Conservation (phyloP, 768 basidiomycete species). For the Podaxis rugospora region DNA sequence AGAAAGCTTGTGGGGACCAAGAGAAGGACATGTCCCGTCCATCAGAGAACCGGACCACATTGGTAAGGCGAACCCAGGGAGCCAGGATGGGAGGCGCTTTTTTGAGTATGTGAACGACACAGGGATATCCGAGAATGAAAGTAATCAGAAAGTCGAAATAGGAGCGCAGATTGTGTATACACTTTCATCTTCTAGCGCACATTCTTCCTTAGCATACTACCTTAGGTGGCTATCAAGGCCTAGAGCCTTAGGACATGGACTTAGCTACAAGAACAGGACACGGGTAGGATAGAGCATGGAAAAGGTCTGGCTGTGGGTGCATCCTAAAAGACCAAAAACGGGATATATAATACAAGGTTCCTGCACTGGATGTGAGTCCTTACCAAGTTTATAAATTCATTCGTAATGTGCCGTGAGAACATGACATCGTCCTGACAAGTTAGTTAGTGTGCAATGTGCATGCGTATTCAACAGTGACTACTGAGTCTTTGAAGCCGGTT, state of each 20-base stretch:
- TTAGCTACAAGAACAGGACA: background rate
- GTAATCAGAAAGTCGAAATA: background rate
- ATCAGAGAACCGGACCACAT: no score
- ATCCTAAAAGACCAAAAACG: background rate
- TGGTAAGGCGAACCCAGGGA: background rate
- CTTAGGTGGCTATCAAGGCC: background rate
- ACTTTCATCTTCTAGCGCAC: background rate
- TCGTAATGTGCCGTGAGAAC: no score
- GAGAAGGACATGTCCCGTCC: no score
- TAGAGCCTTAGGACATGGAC: background rate
- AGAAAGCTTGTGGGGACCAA: no score
- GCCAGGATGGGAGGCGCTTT: no score
- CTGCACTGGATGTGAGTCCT: background rate
- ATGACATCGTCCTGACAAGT: background rate
- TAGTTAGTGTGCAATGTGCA: no score
- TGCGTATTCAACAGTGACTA: no score
- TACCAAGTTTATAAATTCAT: no score
- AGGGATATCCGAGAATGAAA: background rate
- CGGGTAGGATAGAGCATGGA: background rate
- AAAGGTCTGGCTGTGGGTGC: background rate
- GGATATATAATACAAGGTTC: background rate
- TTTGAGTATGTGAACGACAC: no score
- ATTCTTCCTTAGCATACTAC: background rate
- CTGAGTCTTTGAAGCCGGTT: no score
- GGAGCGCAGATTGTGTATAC: background rate